Percentiles rank a stretch among this genome's conserved stretches.
These are phyloP conservation scores for Calonectria naviculata DNA, from an alignment of 2,329 filamentous ascomycete species.

Conservation along the genomic window DNA sequence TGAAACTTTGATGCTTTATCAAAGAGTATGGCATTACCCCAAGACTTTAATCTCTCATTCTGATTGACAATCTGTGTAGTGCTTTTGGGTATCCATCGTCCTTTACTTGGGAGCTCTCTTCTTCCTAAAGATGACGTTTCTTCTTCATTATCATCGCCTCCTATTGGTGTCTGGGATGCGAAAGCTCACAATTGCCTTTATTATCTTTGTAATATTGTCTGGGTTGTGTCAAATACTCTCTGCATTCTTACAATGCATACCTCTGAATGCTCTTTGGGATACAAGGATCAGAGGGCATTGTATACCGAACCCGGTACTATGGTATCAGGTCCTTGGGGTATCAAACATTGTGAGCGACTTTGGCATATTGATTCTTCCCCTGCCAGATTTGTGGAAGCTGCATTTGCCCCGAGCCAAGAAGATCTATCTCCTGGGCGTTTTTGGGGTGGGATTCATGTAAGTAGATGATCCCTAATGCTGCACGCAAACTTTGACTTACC, in stretches of 20 bases:
- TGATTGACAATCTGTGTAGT: background rate
- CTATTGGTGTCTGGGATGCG: background rate
- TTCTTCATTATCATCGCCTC: background rate
- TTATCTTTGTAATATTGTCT: background rate
- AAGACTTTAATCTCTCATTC: background rate
- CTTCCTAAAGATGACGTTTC: background rate
- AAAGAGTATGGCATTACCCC: background rate
- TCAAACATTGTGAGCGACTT: background rate
- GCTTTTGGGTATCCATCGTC: background rate
- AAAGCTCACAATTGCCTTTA: background rate
- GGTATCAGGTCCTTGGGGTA: background rate
- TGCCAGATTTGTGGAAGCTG: background rate
- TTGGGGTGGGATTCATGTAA: background rate
- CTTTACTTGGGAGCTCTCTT: background rate
- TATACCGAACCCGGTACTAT: background rate
- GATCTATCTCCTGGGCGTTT: background rate
- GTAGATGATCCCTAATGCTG: background rate
- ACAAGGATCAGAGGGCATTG: background rate
- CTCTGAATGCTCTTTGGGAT: background rate
- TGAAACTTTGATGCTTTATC: background rate
- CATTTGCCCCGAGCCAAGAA: background rate
- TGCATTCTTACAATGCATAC: background rate
- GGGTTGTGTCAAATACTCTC: background rate
- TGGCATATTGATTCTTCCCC: background rate
- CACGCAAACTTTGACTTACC: background rate